phyloP scores from a whole-genome alignment of 257 asterid genomes.

The Avicennia marina region DNA sequence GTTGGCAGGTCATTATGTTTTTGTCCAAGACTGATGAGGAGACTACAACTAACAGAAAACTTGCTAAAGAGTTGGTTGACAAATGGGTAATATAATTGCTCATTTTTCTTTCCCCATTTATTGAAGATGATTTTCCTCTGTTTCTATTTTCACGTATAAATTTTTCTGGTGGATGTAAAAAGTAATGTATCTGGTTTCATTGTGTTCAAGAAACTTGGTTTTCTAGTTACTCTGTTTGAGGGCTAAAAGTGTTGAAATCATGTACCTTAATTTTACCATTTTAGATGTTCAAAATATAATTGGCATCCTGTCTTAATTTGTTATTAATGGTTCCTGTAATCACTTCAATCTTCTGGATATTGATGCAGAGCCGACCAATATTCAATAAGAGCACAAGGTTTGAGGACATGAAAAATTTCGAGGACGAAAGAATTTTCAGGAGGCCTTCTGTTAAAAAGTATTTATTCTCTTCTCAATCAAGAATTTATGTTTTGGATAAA shows the following conservation, averaged over 20 bases:
- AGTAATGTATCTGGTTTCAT: background rate
- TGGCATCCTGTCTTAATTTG: background rate
- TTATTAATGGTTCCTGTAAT: conserved; percentile 10
- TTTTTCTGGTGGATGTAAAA: too few species aligned
- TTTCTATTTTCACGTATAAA: background rate
- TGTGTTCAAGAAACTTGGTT: background rate
- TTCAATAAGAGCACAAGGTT: conserved; percentile 94
- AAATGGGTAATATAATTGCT: conserved; percentile 67
- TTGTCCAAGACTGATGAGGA: conserved; percentile 92
- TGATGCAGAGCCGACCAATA: conserved; percentile 85
- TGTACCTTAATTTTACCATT: too few species aligned
- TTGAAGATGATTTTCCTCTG: background rate
- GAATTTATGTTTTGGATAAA: background rate
- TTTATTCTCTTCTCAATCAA: background rate
- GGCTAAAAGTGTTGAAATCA: too few species aligned
- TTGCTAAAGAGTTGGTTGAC: conserved; percentile 96
- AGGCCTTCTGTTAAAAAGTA: conserved; percentile 68
- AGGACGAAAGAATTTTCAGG: conserved; percentile 67
- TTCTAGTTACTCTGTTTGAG: too few species aligned
- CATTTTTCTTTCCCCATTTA: background rate
- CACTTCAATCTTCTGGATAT: conserved; percentile 16
- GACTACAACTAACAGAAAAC: conserved; percentile 81
- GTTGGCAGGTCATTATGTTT: conserved; percentile 87
- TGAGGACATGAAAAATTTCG: conserved; percentile 88
- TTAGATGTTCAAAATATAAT: too few species aligned